A percentile compares a stretch with the other conserved stretches of the same genome.
Evolutionary conservation across 2,329 filamentous ascomycete species (phyloP).

Genomic region (Hysterium pulicare): DNA sequence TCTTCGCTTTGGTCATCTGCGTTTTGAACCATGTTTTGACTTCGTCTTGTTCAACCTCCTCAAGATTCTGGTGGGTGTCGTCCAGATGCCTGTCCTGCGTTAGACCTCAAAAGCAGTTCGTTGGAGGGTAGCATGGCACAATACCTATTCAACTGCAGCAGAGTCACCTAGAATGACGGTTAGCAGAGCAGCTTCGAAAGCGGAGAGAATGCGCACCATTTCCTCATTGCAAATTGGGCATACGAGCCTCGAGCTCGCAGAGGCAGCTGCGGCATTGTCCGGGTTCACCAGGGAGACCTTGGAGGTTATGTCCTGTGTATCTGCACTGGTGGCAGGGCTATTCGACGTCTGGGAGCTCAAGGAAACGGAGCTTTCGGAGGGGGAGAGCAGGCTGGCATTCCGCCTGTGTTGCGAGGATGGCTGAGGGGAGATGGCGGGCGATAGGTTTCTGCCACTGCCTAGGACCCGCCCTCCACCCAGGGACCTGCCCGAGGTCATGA

Average conservation of each 20-base stretch:
- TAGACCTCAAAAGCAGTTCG: conserved; percentile 11
- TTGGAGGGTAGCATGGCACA: not conserved
- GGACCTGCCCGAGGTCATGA: conserved; percentile 52
- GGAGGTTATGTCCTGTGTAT: conserved; percentile 74
- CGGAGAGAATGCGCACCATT: conserved; percentile 62
- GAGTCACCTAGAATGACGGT: conserved; percentile 62
- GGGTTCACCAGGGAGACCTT: conserved; percentile 70
- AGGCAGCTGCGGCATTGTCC: conserved; percentile 52
- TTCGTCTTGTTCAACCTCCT: conserved; percentile 85
- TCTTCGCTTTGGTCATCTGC: conserved; percentile 88
- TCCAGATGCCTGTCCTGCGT: conserved; percentile 64
- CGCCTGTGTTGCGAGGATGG: conserved; percentile 31
- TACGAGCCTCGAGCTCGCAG: conserved; percentile 66
- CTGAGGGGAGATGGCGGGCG: conserved; percentile 54
- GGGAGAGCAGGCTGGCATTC: conserved; percentile 54
- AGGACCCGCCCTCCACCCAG: conserved; percentile 89
- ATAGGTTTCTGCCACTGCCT: conserved; percentile 79
- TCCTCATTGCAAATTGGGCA: conserved; percentile 99
- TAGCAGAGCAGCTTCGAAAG: conserved; percentile 9
- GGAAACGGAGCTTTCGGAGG: conserved; percentile 71
- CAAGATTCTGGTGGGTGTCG: conserved; percentile 84
- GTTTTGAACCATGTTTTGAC: conserved; percentile 97
- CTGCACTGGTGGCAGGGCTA: conserved; percentile 66
- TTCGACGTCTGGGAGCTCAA: conserved; percentile 72
- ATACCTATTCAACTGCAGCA: conserved; percentile 76